Evolutionary conservation across 2,329 filamentous ascomycete species (phyloP).

Genomic region (Penicillium verrucosum): DNA sequence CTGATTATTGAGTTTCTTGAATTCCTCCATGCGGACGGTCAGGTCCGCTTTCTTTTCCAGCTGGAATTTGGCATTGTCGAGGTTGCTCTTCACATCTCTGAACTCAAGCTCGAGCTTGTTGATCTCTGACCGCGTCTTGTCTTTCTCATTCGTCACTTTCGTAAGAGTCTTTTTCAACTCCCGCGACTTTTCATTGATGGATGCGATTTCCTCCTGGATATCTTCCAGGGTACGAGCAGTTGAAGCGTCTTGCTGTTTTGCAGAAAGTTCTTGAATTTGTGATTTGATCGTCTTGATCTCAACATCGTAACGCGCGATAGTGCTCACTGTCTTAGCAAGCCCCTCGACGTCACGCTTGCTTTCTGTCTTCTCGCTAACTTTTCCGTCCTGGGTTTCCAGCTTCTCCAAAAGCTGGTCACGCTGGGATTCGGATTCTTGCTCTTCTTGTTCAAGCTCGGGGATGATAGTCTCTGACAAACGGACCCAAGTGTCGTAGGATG

Average conservation of each 20-base stretch:
- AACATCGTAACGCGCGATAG: constrained; percentile 67
- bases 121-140: constrained; percentile 66
- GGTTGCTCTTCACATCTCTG: constrained; percentile 69
- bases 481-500: constrained; percentile 70
- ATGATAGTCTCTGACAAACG: constrained; percentile 67
- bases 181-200: constrained; percentile 65
- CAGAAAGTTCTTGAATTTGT: constrained; percentile 71
- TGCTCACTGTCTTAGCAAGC: constrained; percentile 70
- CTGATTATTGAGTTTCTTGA: constrained; percentile 64
- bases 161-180: constrained; percentile 60
- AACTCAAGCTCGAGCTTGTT: constrained; percentile 71
- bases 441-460: constrained; percentile 63
- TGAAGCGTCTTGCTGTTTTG: constrained; percentile 68
- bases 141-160: constrained; percentile 66
- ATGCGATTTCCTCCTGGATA: constrained; percentile 72
- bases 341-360: constrained; percentile 71
- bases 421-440: constrained; percentile 60
- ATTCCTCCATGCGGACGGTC: constrained; percentile 66
- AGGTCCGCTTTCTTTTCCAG: constrained; percentile 77
- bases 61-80: constrained; percentile 67
- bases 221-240: constrained; percentile 71
- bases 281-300: constrained; percentile 69
- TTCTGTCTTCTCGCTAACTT: constrained; percentile 60
- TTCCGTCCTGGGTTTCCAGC: constrained; percentile 65
- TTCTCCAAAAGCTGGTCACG: constrained; percentile 58